Conservation (phyloP, 148 eudicot species). For the Fallopia convolvulus region DNA sequence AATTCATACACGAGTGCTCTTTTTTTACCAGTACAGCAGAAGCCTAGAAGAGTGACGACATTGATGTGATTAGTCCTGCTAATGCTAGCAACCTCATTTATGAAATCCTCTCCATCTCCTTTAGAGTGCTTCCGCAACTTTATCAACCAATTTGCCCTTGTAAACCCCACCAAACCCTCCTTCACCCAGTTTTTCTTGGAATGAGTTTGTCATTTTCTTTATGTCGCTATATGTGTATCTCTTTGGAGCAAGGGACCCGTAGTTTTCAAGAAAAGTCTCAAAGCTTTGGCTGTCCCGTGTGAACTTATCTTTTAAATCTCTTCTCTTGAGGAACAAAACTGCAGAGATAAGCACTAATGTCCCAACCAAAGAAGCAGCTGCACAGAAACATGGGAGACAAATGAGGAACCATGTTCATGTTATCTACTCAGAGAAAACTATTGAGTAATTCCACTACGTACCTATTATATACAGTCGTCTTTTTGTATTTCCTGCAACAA, state of each 20-base stretch:
- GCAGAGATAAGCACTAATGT: no score
- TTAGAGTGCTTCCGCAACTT: conserved; percentile 20
- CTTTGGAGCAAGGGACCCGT: conserved; percentile 8
- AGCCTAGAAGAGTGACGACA: no score
- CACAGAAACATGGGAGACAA: background rate
- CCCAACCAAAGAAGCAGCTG: background rate
- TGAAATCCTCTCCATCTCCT: no score
- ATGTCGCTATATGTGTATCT: background rate
- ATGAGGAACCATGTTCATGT: background rate
- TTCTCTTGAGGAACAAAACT: no score
- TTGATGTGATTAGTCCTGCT: conserved; percentile 12
- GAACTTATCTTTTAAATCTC: no score
- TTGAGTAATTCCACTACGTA: background rate
- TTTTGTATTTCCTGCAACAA: conserved; percentile 1
- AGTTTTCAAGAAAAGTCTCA: no score
- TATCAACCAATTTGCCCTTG: conserved; percentile 18
- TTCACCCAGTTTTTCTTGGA: conserved; percentile 12
- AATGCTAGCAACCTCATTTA: no score
- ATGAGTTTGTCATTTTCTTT: conserved; percentile 6
- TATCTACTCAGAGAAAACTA: background rate
- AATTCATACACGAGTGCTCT: no score
- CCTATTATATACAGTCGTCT: background rate
- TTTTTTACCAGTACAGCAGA: no score
- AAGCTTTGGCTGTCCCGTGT: no score
- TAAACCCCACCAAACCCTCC: conserved; percentile 15